Percentiles rank a stretch among this genome's conserved stretches.
phyloP scores from a whole-genome alignment of 2,329 filamentous ascomycete genomes.

The Cladosporium sp. region DNA sequence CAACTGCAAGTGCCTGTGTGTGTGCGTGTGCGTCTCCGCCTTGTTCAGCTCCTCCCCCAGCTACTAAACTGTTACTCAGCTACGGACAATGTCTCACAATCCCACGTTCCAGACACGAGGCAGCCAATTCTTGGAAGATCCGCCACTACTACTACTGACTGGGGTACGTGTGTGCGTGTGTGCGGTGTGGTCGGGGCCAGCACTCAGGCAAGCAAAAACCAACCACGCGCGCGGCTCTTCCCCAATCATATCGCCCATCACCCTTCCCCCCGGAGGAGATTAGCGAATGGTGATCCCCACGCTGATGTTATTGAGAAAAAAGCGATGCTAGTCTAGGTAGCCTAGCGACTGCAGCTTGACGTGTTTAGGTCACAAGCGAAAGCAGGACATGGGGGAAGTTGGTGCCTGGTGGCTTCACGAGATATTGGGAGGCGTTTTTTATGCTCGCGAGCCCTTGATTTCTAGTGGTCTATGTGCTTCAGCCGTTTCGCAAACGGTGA shows the following conservation, averaged over 20 bases:
- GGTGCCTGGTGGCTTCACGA: neutral
- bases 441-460: neutral
- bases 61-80: neutral
- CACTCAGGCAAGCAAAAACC: neutral
- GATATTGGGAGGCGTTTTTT: neutral
- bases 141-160: neutral
- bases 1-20: neutral
- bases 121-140: neutral
- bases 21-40: neutral
- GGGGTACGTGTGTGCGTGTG: neutral
- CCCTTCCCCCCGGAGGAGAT: neutral
- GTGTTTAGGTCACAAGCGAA: neutral
- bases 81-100: slow-evolving; percentile 7
- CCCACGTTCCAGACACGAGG: slow-evolving; percentile 15
- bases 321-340: neutral
- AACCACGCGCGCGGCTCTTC: neutral
- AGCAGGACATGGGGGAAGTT: neutral
- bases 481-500: neutral
- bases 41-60: neutral
- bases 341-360: neutral
- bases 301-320: neutral
- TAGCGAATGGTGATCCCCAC: neutral
- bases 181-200: neutral
- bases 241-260: neutral
- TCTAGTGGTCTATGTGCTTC: neutral